Conservation (phyloP, 164 flowering plant genomes). For the Santalum album region DNA sequence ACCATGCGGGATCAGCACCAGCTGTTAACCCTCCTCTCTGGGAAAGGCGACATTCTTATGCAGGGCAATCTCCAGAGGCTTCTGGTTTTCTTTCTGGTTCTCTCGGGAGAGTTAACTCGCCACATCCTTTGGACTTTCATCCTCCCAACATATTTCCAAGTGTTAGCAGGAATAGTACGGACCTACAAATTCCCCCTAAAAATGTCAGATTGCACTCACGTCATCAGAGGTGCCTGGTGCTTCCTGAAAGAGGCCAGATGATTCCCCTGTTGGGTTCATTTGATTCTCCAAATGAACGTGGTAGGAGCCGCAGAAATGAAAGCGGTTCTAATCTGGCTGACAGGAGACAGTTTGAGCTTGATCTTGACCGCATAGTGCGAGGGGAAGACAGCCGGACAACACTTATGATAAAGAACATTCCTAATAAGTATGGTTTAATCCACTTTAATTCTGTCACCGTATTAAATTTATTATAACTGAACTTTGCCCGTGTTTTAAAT, state of each 20-base stretch:
- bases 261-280: slow-evolving; percentile 42
- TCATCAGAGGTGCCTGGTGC: slow-evolving; percentile 58
- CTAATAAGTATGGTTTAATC: slow-evolving; percentile 45
- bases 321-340: slow-evolving; percentile 35
- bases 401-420: slow-evolving; percentile 61
- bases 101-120: slow-evolving; percentile 53
- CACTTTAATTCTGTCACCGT: neutral
- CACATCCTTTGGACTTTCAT: slow-evolving; percentile 63
- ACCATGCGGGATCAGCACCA: slow-evolving; percentile 82
- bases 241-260: slow-evolving; percentile 68
- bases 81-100: slow-evolving; percentile 68
- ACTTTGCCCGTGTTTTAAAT: too few species aligned
- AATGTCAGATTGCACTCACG: slow-evolving; percentile 49
- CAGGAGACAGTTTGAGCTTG: slow-evolving; percentile 56
- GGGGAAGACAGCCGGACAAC: slow-evolving; percentile 59
- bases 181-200: slow-evolving; percentile 39
- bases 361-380: slow-evolving; percentile 38
- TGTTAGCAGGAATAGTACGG: slow-evolving; percentile 49
- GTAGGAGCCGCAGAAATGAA: slow-evolving; percentile 47
- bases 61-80: slow-evolving; percentile 57
- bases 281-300: slow-evolving; percentile 60
- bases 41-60: slow-evolving; percentile 57
- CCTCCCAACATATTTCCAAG: slow-evolving; percentile 53
- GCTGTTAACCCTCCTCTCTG: slow-evolving; percentile 61
- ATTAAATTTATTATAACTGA: neutral